Evolutionary conservation across 2,329 filamentous ascomycete species (phyloP), one percentile per base, ranked within the genome.

Genomic region (Karstenula rhodostoma): DNA sequence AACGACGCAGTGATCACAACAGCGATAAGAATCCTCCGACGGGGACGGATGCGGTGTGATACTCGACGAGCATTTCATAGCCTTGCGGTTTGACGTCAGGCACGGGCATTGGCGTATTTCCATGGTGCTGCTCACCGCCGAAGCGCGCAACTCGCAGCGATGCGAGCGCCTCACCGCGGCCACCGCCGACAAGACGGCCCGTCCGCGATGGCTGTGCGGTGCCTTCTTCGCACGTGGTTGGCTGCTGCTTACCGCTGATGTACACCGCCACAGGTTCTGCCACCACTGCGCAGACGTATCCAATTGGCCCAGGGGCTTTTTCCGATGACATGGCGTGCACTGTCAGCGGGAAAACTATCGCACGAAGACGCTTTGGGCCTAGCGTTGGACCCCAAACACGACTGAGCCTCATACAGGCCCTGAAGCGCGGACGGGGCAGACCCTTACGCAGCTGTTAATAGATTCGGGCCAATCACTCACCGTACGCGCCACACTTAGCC

Each of bases 401-500:
- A 54, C 42, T 55, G 52, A 55, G 52, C 52, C 52, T 55, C 52
- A 55, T 25, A n/a, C 17, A 2, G 10, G 23, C 52, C 52, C 17
- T 33, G 40, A 25, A 44, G 17, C 40, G 52, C 52, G 25, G 52
- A 55, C 52, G 42, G 52, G 46, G 52, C 52, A 27, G 6, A 35
- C 29, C 52, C 42, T n/a, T 33, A 42, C 7, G 32, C 40, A 55
- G 52, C 52, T 55, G 52, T 55, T 46, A 55, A 55, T 55, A 55
- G 52, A 47, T 6, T 17, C 29, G 29, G 29, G 42, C 52, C 52
- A 55, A 55, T 55, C 52, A 46, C 19, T 55, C 23, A 23, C n/a
- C 13, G 42, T 55, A 46, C 42, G 52, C 42, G 52, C 52, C 52
- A 55, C 52, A 55, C 52, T 55, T 55, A 55, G 52, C 52, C 52